phyloP scores from a whole-genome alignment of 345 rosid genomes.

The Aethionema arabicum region DNA sequence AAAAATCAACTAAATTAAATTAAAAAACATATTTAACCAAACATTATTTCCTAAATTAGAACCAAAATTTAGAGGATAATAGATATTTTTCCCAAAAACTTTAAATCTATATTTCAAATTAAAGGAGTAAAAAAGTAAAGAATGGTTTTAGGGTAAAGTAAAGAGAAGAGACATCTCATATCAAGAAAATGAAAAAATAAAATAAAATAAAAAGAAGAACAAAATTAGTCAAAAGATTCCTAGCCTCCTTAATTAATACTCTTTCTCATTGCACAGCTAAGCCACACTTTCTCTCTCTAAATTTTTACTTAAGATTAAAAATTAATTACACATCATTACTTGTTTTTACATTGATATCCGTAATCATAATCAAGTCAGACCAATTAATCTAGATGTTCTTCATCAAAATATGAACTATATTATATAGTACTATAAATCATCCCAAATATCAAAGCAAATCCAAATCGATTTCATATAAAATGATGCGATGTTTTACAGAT shows the following conservation, averaged over 20 bases:
- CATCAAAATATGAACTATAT: not conserved
- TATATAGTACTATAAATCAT: not conserved
- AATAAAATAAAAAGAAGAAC: conserved; percentile 14
- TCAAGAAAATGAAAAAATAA: conserved; percentile 12
- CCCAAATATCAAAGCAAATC: conserved; percentile 19
- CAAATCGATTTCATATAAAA: conserved; percentile 16
- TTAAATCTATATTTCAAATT: too few species aligned
- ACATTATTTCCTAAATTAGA: too few species aligned
- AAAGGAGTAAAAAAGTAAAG: too few species aligned
- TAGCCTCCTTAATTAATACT: conserved; percentile 28
- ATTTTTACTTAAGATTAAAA: too few species aligned
- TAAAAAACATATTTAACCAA: too few species aligned
- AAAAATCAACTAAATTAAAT: too few species aligned
- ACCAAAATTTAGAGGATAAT: too few species aligned
- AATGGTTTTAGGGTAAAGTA: conserved; percentile 10
- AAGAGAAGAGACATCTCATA: conserved; percentile 12
- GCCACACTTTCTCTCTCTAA: conserved; percentile 31
- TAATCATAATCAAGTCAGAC: too few species aligned
- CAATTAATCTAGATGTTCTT: too few species aligned
- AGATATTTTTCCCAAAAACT: too few species aligned
- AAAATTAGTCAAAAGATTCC: conserved; percentile 34
- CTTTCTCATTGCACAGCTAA: conserved; percentile 31
- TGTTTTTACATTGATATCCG: too few species aligned
- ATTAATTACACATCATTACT: too few species aligned
- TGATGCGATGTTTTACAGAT: conserved; percentile 15